Base-by-base conservation (phyloP, 176 grass and related monocot genomes). In the Dactylis glomerata region DNA sequence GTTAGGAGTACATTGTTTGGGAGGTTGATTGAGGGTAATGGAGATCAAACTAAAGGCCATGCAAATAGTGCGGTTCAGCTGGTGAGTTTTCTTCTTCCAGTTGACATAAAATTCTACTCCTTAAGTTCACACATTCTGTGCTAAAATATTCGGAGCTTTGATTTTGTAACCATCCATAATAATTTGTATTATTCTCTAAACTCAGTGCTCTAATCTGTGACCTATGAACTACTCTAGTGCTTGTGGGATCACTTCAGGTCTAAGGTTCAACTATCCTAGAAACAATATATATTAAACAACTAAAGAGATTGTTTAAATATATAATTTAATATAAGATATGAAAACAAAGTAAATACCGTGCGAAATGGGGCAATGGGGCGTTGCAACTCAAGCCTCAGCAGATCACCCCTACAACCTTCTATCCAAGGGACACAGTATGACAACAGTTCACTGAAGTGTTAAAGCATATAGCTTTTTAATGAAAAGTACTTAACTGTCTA, bases 1-100 rank as follows among this genome's bases (percentile, higher is more conserved):
- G 86, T 98, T 37, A 95, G 91, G 84, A 82, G 83, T 64, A 81
- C 61, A 73, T 85, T 98, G 75, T 90, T 76, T 89, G 96, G 89
- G 81, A 90, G 91, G 17, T 90, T 64, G 30, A 55, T 95, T 89
- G 34, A 83, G 73, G 82, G 88, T 68, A 86, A 81, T 56, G 86
- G 77, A 22, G 84, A 88, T 79, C 83, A 89, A 59, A 92, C 73
- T 83, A 86, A 75, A 78, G 82, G 26, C 56, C 78, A 83, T 78
- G 83, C 33, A 71, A 84, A 93, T 87, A 85, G 81, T 77, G 26
- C 42, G 11, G 66, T 98, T 82, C 85, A 94, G 82, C 66, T 95
- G 93, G 96, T 98, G 77, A 92, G 96, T 82, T 87, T 19, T 31
- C 14, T 73, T 42, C 71, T 76, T 76, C 23, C 23, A 46, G 28